Conservation (phyloP, 768 basidiomycete species). For the Clitopilus hobsonii region DNA sequence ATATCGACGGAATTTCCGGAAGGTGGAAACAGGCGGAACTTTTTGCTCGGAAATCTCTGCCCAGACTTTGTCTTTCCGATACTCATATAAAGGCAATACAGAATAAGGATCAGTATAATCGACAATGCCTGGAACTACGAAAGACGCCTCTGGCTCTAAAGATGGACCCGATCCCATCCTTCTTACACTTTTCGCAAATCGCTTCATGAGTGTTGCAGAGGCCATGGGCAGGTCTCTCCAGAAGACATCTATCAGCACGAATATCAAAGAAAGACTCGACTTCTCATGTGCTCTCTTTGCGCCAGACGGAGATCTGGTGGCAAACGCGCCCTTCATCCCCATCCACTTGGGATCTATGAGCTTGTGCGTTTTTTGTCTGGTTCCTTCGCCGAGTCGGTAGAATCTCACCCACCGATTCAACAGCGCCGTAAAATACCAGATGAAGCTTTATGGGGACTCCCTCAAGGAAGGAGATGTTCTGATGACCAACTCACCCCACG, state of each 20-base stretch:
- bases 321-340: conserved; percentile 90
- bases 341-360: conserved; percentile 89
- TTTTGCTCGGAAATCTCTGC: background rate
- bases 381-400: background rate
- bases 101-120: background rate
- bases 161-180: conserved; percentile 79
- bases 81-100: background rate
- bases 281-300: conserved; percentile 95
- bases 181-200: conserved; percentile 89
- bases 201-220: conserved; percentile 97
- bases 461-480: conserved; percentile 90
- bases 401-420: background rate
- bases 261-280: conserved; percentile 94
- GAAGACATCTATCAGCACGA: conserved; percentile 89
- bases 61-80: background rate
- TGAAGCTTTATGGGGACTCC: conserved; percentile 64
- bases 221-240: conserved; percentile 91
- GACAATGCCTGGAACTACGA: conserved; percentile 6
- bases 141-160: conserved; percentile 11
- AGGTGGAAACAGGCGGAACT: background rate
- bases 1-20: background rate
- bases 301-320: conserved; percentile 91
- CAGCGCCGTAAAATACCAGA: conserved; percentile 87
- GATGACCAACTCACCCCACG: conserved; percentile 87
- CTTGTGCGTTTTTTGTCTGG: conserved; percentile 53